phyloP scores from a whole-genome alignment of 2,329 filamentous ascomycete species.

The Penicillium nordicum region DNA sequence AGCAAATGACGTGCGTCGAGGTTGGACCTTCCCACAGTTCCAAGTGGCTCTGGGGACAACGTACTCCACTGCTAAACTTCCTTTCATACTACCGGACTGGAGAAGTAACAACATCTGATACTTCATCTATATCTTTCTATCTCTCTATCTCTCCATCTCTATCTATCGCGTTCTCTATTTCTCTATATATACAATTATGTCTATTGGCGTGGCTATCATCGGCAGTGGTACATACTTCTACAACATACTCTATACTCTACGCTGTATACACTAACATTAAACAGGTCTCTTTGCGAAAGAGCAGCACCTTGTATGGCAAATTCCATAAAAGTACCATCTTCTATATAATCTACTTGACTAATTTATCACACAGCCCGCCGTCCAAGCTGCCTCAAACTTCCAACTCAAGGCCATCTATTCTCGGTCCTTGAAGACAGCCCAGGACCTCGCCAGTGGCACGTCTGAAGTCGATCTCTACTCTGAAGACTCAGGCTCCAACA shows the following conservation, averaged over 20 bases:
- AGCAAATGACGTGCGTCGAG: conserved; percentile 6
- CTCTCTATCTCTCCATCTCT: no score
- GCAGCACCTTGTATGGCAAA: conserved; percentile 48
- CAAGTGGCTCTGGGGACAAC: background rate
- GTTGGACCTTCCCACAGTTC: conserved; percentile 6
- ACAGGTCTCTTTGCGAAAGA: conserved; percentile 56
- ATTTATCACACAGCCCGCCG: conserved; percentile 45
- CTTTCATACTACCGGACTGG: background rate
- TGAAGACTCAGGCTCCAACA: conserved; percentile 49
- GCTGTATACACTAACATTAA: background rate
- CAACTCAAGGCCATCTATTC: conserved; percentile 58
- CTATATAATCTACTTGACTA: background rate
- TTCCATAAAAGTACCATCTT: background rate
- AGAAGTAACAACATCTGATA: background rate
- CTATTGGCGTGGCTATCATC: conserved; percentile 51
- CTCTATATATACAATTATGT: conserved; percentile 21
- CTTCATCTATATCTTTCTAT: background rate
- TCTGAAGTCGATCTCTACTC: conserved; percentile 52
- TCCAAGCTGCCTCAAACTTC: conserved; percentile 46
- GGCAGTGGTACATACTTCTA: conserved; percentile 48
- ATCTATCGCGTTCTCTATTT: background rate
- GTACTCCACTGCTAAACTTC: background rate
- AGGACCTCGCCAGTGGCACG: conserved; percentile 35
- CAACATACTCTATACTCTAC: background rate
- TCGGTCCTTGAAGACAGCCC: conserved; percentile 54